Base-by-base conservation (phyloP, 2,329 filamentous ascomycete species). In the Penicillium sp. region DNA sequence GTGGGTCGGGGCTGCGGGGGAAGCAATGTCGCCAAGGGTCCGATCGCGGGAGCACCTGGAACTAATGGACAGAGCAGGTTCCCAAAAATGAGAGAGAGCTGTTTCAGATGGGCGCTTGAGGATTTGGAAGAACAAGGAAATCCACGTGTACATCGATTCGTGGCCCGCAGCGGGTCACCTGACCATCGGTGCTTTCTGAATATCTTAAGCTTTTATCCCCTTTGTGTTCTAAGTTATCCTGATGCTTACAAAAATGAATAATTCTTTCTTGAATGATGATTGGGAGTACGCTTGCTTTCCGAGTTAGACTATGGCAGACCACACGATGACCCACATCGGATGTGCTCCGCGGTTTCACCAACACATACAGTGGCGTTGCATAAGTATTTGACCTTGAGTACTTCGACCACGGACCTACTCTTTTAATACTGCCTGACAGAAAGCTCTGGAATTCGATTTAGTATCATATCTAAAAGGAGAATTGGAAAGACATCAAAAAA, bases 281-380 rank as follows among this genome's bases (percentile, higher is more conserved):
- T 22, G 18, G 18, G 24, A 43, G 18, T 8, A 22, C 43, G 22
- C 6, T 13, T 10, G 31, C 44, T 27, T 32, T 29, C n/a, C 32
- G 13, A 32, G 5, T 21, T 38, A 24, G 45, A 16, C 21, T 21
- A 36, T 27, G 24, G 18, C 38, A 18, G 18, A 18, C 18, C 18
- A 43, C 5, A 16, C 9, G 5, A 45, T 54, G 34, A 53, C 47
- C 58, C 51, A 58, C 47, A 49, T 58, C 53, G 44, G 59, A 56
- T 48, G 47, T 57, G 32, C 46, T 49, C 48, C 42, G 49, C 22
- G 18, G 32, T 43, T 43, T 40, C 13, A 36, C 32, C 43, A 27
- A 27, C 24, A 27, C 8, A 27, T 27, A 27, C 5, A 27, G 18
- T 18, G 18, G 18, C 18, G 18, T 18, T 18, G 18, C 18, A 18